Conservation (phyloP, 192 early-diverging fungal species). For the Coemansia sp. region DNA sequence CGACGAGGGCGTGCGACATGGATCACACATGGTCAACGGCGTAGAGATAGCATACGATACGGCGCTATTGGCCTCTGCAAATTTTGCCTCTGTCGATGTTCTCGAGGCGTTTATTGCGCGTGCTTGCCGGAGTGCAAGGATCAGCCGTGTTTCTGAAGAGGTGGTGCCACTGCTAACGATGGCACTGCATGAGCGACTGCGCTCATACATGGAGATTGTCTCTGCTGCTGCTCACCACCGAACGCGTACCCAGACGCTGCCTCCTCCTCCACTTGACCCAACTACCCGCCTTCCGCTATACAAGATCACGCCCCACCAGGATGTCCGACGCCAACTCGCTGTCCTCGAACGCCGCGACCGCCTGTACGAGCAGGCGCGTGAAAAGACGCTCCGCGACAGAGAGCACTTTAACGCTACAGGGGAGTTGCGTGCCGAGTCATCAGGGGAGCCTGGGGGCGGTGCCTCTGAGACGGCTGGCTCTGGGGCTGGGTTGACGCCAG, state of each 20-base stretch:
- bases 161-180: conserved; percentile 64
- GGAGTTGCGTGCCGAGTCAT: conserved; percentile 10
- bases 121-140: conserved; percentile 16
- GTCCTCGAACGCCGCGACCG: conserved; percentile 70
- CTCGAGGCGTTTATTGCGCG: conserved; percentile 24
- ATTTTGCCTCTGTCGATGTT: conserved; percentile 13
- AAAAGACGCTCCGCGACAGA: conserved; percentile 50
- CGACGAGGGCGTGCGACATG: conserved; percentile 6
- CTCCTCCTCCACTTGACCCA: conserved; percentile 59
- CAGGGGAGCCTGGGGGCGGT: conserved; percentile 4
- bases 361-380: conserved; percentile 63
- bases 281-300: conserved; percentile 62
- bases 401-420: background rate
- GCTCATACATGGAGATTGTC: conserved; percentile 66
- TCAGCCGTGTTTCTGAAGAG: conserved; percentile 59
- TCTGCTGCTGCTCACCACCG: conserved; percentile 72
- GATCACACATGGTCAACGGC: conserved; percentile 15
- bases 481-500: background rate
- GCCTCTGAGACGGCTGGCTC: background rate
- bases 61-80: conserved; percentile 14
- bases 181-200: conserved; percentile 68
- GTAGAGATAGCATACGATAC: conserved; percentile 25
- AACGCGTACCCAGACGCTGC: conserved; percentile 60
- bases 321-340: conserved; percentile 68
- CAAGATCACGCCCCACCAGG: conserved; percentile 65